phyloP scores from a whole-genome alignment of 2,329 filamentous ascomycete genomes.

The Gaeumannomyces sp. region DNA sequence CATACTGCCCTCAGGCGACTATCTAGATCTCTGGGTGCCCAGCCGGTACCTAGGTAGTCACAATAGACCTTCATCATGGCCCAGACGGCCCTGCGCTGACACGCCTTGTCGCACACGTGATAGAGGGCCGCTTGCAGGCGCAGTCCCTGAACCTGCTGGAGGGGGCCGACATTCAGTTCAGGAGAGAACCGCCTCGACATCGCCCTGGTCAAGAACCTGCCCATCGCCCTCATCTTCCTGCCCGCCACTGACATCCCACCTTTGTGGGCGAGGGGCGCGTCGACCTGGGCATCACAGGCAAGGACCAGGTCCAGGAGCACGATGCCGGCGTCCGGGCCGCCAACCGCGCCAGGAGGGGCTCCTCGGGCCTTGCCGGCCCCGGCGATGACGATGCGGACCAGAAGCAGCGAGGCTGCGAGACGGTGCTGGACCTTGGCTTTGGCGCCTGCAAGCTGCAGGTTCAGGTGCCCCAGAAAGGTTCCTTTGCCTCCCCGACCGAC shows the following conservation, averaged over 20 bases:
- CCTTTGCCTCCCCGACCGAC: constrained; percentile 62
- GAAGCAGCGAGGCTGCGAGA: constrained; percentile 60
- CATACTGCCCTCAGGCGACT: neutral
- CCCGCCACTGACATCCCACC: constrained; percentile 92
- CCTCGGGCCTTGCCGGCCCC: constrained; percentile 36
- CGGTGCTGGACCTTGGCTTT: constrained; percentile 86
- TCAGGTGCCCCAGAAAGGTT: constrained; percentile 86
- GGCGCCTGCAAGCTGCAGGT: constrained; percentile 90
- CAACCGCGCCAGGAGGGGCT: constrained; percentile 33
- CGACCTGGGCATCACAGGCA: constrained; percentile 89
- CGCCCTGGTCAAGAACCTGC: constrained; percentile 93
- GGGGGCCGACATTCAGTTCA: constrained; percentile 94
- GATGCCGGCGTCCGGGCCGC: constrained; percentile 55
- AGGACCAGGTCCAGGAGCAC: constrained; percentile 88
- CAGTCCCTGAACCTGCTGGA: constrained; percentile 83
- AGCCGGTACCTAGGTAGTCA: too few relatives aligned
- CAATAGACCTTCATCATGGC: too few relatives aligned
- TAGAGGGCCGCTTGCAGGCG: constrained; percentile 89
- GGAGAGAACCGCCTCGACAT: constrained; percentile 94
- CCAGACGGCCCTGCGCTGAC: neutral
- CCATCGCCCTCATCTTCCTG: constrained; percentile 92
- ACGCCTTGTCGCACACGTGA: neutral
- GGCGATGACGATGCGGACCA: constrained; percentile 31
- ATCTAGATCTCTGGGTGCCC: too few relatives aligned
- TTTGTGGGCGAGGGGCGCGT: constrained; percentile 91